Conservation (phyloP, 1,284 basidiomycete genomes). For the Fistulina hepatica region DNA sequence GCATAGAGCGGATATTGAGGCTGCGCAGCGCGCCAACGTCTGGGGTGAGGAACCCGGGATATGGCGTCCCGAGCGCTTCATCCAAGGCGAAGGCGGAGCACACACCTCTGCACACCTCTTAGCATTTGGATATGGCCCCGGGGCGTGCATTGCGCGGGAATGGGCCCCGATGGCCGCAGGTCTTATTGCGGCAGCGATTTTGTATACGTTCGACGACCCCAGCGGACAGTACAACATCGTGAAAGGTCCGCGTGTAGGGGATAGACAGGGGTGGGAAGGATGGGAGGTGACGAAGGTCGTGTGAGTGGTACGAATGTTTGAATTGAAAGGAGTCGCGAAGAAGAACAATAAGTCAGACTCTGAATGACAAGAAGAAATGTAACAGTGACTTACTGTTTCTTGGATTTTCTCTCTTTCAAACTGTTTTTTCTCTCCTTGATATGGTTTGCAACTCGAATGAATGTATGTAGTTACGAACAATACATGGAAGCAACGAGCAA, state of each 20-base stretch:
- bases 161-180: conserved; percentile 41
- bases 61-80: conserved; percentile 10
- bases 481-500: too few relatives aligned
- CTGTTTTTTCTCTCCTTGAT: too few relatives aligned
- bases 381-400: too few relatives aligned
- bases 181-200: conserved; percentile 30
- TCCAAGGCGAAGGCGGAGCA: too few relatives aligned
- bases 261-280: conserved; percentile 31
- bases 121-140: conserved; percentile 33
- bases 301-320: too few relatives aligned
- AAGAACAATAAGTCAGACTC: too few relatives aligned
- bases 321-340: too few relatives aligned
- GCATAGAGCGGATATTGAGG: conserved; percentile 39
- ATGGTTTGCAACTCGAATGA: too few relatives aligned
- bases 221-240: conserved; percentile 23
- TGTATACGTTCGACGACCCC: conserved; percentile 23
- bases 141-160: conserved; percentile 32
- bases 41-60: conserved; percentile 30
- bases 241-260: conserved; percentile 25
- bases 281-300: too few relatives aligned
- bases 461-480: too few relatives aligned
- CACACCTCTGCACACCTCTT: conserved; percentile 23
- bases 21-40: conserved; percentile 26
- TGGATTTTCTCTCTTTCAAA: too few relatives aligned
- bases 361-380: too few relatives aligned